Evolutionary conservation across 169 alveolate genomes (phyloP).

Genomic region (Plasmodium knowlesi): DNA sequence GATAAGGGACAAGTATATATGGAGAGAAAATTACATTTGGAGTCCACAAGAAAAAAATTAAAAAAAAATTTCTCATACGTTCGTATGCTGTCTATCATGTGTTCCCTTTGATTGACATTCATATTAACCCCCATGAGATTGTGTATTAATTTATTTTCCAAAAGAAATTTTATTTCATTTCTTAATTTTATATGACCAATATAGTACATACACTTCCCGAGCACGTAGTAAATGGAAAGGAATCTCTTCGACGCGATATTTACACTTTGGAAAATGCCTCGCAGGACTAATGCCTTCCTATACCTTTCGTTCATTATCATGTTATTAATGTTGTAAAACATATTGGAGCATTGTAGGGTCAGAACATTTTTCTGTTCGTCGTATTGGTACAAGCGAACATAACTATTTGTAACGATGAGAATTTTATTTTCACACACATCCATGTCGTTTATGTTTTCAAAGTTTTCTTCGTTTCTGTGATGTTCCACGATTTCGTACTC

Average conservation of each 20-base stretch:
- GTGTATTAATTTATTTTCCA: constrained; percentile 27
- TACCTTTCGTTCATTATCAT: constrained; percentile 3
- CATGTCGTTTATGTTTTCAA: constrained; percentile 32
- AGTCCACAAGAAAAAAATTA: constrained; percentile 26
- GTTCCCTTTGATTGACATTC: constrained; percentile 35
- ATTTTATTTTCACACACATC: constrained; percentile 41
- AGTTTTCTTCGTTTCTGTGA: background rate
- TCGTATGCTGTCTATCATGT: constrained; percentile 44
- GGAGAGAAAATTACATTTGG: constrained; percentile 20
- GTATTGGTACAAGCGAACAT: constrained; percentile 28
- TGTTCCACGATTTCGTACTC: constrained; percentile 25
- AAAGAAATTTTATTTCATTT: constrained; percentile 26
- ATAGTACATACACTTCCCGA: background rate
- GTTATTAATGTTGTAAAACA: constrained; percentile 16
- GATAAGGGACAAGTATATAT: background rate
- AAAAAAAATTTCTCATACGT: constrained; percentile 24
- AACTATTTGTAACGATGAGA: constrained; percentile 8
- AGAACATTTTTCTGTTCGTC: constrained; percentile 9
- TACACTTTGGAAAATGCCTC: constrained; percentile 6
- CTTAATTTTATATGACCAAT: constrained; percentile 35
- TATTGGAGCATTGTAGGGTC: background rate
- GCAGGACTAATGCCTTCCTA: background rate
- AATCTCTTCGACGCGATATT: constrained; percentile 12
- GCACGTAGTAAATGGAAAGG: constrained; percentile 6
- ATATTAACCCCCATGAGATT: constrained; percentile 35